Evolutionary conservation across 768 basidiomycete genomes (phyloP), one percentile per base, ranked within the genome.

Genomic region (Hygrophorus pudorinus): DNA sequence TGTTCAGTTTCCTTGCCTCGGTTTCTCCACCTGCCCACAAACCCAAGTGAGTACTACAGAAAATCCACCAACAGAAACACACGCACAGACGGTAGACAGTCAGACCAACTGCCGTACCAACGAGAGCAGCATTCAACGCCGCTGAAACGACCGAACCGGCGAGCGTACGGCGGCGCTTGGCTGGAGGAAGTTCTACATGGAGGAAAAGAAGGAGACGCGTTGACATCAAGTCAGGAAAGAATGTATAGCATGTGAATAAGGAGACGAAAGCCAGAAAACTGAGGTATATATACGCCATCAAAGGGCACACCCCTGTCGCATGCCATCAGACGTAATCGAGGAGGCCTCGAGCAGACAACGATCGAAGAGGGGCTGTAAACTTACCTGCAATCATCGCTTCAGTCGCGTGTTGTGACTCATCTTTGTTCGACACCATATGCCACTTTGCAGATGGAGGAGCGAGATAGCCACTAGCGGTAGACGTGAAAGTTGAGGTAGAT

Each of bases 11-110:
- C 65, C 66, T 74, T 82, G 54, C 84, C 82, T 48, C 83, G 76
- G 60, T 81, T 78, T 64, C 81, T 72, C 87, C 87, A 88, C 60
- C 86, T 87, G 49, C 8, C 36, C 33, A n/a, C 16, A 21, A 2
- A 11, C 30, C 34, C 5, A 14, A 34, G 20, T 48, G 48, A 41
- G 11, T 34, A 38, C 21, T 44, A 28, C 39, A 41, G 46, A 20
- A 29, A 16, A 14, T 38, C 38, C 3, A 21, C 32, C 29, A 10
- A 39, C 33, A 10, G 24, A 20, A 21, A 41, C 36, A 43, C 32
- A 73, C 85, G 67, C 59, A 89, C 87, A 90, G 67, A 61, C 85
- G 76, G 65, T 88, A 91, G 33, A 88, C 85, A 36, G 86, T 87
- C 49, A 89, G 71, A 47, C 87, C 87, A 41, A 91, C 87, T 12